Base-by-base conservation (phyloP, 352 stramenopile species). In the Phytophthora uliginosa region DNA sequence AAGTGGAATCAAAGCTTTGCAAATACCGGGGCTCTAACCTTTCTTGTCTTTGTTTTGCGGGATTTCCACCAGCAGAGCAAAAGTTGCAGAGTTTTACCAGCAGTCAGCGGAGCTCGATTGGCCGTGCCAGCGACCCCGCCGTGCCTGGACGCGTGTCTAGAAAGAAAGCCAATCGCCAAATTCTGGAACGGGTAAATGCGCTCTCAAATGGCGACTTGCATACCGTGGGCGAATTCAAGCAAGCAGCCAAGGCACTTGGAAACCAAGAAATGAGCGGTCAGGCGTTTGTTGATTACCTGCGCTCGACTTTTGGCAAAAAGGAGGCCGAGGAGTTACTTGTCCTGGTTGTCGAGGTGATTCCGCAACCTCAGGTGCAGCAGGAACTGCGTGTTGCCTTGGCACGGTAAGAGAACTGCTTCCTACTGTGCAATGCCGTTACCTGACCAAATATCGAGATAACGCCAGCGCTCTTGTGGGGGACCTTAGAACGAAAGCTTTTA, bases 151-250 rank as follows among this genome's bases (percentile, higher is more conserved):
- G 78, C 6, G 24, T 83, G 18, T 85, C 79, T 3, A 77, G 78
- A 13, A 94, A 92, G 66, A 84, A 87, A 62, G 88, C 77, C 45
- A 91, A 87, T 60, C 84, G 85, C 38, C 81, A 92, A 74, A 88
- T 95, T 38, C 56, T 95, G 20, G 82, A 89, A 28, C 76, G 75
- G n/a, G 85, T 95, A 7, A 84, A 90, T 55, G 67, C 76, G 56
- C 77, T 91, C 12, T 82, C 85, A 15, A 72, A 71, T 1, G 83
- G 81, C n/a, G 72, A 93, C 52, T n/a, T 70, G 5, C 68, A 85
- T 38, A 77, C 73, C 26, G 77, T 95, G 13, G 57, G 63, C 4
- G 74, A 88, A 33, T 95, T 95, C 63, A 93, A 92, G 64, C 81
- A 86, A 38, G 83, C 83, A 15, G 87, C 87, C 6, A 91, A 92